Evolutionary conservation across 495 filamentous ascomycete species (phyloP).

Genomic region (Bathelium albidoporum): DNA sequence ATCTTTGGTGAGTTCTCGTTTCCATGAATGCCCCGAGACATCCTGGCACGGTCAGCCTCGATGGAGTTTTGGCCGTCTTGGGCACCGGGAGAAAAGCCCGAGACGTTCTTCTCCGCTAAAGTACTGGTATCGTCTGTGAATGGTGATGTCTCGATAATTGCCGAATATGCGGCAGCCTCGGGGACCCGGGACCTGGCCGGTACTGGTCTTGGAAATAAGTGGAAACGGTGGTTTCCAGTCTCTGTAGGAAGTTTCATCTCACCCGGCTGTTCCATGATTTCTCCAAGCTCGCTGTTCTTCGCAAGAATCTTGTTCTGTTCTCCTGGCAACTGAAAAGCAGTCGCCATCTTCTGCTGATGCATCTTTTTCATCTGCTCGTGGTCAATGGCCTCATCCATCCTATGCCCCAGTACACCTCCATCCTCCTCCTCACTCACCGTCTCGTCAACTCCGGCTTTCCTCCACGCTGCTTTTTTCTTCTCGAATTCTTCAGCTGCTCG

Average conservation of each 20-base stretch:
- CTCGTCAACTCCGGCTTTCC: background rate
- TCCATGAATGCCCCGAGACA: background rate
- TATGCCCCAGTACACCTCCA: background rate
- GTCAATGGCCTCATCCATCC: background rate
- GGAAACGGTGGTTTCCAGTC: background rate
- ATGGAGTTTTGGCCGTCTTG: background rate
- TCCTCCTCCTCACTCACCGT: background rate
- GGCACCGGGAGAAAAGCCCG: background rate
- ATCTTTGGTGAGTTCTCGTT: background rate
- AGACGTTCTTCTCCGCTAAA: background rate
- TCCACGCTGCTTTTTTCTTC: background rate
- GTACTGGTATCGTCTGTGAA: background rate
- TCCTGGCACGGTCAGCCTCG: background rate
- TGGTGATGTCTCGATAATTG: background rate
- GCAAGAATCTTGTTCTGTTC: background rate
- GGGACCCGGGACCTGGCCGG: background rate
- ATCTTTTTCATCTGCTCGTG: background rate
- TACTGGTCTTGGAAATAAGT: background rate
- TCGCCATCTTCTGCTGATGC: background rate
- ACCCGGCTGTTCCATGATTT: background rate
- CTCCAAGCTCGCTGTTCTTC: background rate
- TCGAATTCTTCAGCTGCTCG: background rate
- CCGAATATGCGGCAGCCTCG: background rate
- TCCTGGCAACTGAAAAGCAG: background rate
- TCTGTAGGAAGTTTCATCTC: background rate